phyloP scores from a whole-genome alignment of 352 stramenopile genomes.

The Globisporangium emineosum region DNA sequence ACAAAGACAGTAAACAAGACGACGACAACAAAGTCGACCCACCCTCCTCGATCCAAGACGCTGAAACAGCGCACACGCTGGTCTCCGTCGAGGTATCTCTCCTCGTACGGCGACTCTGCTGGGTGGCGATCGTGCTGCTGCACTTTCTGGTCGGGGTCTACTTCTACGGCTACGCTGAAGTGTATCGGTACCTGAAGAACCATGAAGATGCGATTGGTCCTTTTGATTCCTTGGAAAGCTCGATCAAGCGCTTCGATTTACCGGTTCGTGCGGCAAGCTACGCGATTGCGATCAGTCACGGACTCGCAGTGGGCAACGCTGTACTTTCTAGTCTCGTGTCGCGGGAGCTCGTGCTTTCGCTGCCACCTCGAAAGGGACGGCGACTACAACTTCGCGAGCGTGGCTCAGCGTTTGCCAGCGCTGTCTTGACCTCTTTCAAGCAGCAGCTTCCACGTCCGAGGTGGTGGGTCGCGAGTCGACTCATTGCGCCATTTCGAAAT shows the following conservation, averaged over 20 bases:
- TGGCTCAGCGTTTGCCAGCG: not conserved
- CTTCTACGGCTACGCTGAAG: constrained; percentile 12
- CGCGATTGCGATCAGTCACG: constrained; percentile 12
- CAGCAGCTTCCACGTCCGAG: not conserved
- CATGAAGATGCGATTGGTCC: not conserved
- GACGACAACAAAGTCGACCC: too few relatives aligned
- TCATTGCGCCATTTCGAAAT: not conserved
- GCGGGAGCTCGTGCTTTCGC: constrained; percentile 17
- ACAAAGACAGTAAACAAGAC: too few relatives aligned
- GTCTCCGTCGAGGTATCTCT: not conserved
- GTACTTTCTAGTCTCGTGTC: constrained; percentile 8
- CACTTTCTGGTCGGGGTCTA: constrained; percentile 2
- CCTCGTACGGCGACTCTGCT: not conserved
- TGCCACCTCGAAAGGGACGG: not conserved
- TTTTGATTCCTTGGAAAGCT: not conserved
- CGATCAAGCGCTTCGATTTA: constrained; percentile 3
- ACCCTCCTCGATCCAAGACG: too few relatives aligned
- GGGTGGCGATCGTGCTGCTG: not conserved
- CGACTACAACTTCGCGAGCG: not conserved
- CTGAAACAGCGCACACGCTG: too few relatives aligned
- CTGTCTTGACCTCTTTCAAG: not conserved
- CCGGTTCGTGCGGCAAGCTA: constrained; percentile 1
- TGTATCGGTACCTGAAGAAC: constrained; percentile 3
- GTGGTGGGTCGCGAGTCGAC: constrained; percentile 8
- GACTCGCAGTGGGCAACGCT: constrained; percentile 8